These are phyloP conservation scores for Luvunga scandens DNA, from an alignment of 345 rosid species.

Conservation along the genomic window DNA sequence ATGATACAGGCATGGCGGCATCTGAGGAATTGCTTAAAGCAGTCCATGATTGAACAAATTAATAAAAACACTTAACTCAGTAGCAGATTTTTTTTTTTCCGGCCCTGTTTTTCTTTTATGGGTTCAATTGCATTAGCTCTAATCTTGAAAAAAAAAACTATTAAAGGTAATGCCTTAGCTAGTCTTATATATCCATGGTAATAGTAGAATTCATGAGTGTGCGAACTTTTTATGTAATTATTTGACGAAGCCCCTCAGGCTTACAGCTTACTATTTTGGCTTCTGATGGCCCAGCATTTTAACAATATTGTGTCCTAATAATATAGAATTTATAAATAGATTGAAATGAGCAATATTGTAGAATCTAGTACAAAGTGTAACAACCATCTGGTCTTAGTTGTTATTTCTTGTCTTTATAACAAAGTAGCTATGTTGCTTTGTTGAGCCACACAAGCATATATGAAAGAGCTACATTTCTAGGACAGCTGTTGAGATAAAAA, in stretches of 20 bases:
- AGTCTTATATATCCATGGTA: neutral
- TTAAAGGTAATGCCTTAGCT: neutral
- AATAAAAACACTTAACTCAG: neutral
- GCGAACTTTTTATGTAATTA: neutral
- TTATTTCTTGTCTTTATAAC: conserved; percentile 37
- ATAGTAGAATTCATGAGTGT: neutral
- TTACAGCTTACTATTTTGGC: neutral
- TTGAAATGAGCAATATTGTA: neutral
- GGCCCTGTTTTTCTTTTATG: too few relatives aligned
- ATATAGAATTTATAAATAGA: neutral
- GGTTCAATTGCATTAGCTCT: neutral
- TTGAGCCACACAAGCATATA: conserved; percentile 16
- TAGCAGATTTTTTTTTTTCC: neutral
- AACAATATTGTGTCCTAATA: neutral
- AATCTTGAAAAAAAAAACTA: neutral
- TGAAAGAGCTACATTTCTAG: neutral
- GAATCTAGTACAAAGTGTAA: conserved; percentile 12
- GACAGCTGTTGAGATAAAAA: conserved; percentile 24
- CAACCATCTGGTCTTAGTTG: conserved; percentile 13
- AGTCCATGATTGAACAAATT: neutral
- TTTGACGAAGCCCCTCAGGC: neutral
- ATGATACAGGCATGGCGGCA: neutral
- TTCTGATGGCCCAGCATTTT: neutral
- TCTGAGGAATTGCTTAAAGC: neutral
- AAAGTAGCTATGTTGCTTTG: conserved; percentile 36